Base-by-base conservation (phyloP, 805 yeast species). In the Wickerhamomyces sydowiorum region DNA sequence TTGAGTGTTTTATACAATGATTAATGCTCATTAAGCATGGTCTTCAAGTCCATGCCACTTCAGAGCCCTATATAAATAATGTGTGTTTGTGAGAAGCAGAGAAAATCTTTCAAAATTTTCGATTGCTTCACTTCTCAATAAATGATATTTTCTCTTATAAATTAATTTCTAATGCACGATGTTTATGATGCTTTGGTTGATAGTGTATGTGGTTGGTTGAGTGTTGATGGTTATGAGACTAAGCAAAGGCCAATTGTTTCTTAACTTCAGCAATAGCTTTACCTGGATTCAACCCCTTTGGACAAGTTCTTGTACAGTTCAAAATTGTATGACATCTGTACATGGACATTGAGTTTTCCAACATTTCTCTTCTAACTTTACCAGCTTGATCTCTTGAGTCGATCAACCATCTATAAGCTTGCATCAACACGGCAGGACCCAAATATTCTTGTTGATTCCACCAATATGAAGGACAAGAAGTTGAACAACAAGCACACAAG, bases 381-480 rank as follows among this genome's bases (percentile, higher is more conserved):
- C 87, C 74, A 42, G 96, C 96, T 67, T 88, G 83, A 70, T 93
- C 99, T 74, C 99, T 84, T 34, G 96, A 84, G 69, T 93, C 99
- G 48, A 89, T 80, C 75, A 93, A 81, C 99, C 99, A 93, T 75
- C 99, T 84, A 78, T 82, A 93, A 42, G 98, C 97, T 76, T 93
- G 99, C 96, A 93, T 86, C 66, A 93, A 78, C 42, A 93, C 98
- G 24, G 99, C 99, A 21, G 99, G 99, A 44, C 99, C 99, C 57
- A 93, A 73, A 70, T 93, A 93, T 74, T 93, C 95, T 70, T 90
- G 96, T 72, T 88, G 96, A 72, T 93, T 93, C 99, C 99, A 93
- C 99, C 99, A 93, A 78, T 93, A 93, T 3, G 98, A 90, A 41
- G 99, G 99, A 74, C 99, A 93, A 17, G 98, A 82, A 40, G 99